These are phyloP conservation scores for Jatropha curcas DNA, from an alignment of 345 rosid genomes.

Conservation along the genomic window DNA sequence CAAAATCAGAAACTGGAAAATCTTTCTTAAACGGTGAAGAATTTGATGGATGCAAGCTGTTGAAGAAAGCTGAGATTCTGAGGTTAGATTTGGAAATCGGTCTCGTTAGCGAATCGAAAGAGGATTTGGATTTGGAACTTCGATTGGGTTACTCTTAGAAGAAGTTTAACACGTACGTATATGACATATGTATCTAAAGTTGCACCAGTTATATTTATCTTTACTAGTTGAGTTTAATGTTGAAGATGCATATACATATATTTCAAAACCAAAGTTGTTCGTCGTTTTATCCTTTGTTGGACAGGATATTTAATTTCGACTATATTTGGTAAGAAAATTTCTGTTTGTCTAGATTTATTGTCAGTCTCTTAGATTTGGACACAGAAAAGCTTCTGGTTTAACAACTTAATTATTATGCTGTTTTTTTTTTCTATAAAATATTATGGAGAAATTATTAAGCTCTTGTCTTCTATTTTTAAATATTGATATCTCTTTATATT, in stretches of 20 bases:
- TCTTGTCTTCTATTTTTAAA: slow-evolving; percentile 9
- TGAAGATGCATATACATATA: too few relatives aligned
- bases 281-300: too few relatives aligned
- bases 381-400: neutral
- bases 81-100: slow-evolving; percentile 76
- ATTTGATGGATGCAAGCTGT: slow-evolving; percentile 30
- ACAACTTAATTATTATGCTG: neutral
- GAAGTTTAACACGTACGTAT: neutral
- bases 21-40: slow-evolving; percentile 16
- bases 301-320: too few relatives aligned
- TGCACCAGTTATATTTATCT: too few relatives aligned
- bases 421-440: slow-evolving; percentile 8
- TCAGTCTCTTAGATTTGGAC: slow-evolving; percentile 12
- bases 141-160: slow-evolving; percentile 70
- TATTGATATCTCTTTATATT: neutral
- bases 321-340: slow-evolving; percentile 4
- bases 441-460: neutral
- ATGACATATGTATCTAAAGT: too few relatives aligned
- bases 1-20: slow-evolving; percentile 20
- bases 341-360: slow-evolving; percentile 4
- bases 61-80: slow-evolving; percentile 41
- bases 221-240: too few relatives aligned
- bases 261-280: neutral
- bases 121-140: slow-evolving; percentile 91
- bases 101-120: slow-evolving; percentile 42